Evolutionary conservation across 495 filamentous ascomycete genomes (phyloP).

Genomic region (Tricharina praecox): DNA sequence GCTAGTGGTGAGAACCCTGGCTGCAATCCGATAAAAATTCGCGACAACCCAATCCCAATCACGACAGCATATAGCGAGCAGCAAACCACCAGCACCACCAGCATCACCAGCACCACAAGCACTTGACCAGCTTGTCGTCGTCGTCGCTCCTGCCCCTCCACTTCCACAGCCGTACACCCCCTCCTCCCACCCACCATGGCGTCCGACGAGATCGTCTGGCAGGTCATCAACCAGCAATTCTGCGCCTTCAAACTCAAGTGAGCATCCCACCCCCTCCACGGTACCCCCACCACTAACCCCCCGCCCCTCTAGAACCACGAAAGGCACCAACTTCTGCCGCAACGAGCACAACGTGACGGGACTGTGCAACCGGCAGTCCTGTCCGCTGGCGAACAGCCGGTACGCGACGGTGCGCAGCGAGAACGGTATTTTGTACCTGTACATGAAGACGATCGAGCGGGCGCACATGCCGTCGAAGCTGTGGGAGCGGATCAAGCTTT

Average conservation of each 20-base stretch:
- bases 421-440: constrained; percentile 77
- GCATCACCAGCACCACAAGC: too few relatives aligned
- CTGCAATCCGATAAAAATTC: too few relatives aligned
- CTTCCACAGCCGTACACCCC: not conserved
- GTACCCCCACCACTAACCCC: constrained; percentile 9
- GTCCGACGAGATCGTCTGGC: constrained; percentile 97
- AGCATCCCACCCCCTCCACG: constrained; percentile 20
- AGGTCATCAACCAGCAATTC: constrained; percentile 87
- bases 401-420: constrained; percentile 84
- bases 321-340: constrained; percentile 84
- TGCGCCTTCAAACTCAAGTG: constrained; percentile 94
- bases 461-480: constrained; percentile 78
- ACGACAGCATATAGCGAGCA: too few relatives aligned
- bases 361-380: constrained; percentile 85
- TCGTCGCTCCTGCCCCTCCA: too few relatives aligned
- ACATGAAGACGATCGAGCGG: constrained; percentile 91
- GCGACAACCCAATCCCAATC: too few relatives aligned
- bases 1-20: too few relatives aligned
- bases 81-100: too few relatives aligned
- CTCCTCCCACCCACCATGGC: constrained; percentile 33
- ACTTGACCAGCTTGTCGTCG: too few relatives aligned
- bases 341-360: constrained; percentile 91
- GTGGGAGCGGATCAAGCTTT: constrained; percentile 88
- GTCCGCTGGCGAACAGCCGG: constrained; percentile 84
- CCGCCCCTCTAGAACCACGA: constrained; percentile 48